A percentile compares a stretch with the other conserved stretches of the same genome.
phyloP scores from a whole-genome alignment of 495 filamentous ascomycete genomes.

The Aspergillus kassunensis region DNA sequence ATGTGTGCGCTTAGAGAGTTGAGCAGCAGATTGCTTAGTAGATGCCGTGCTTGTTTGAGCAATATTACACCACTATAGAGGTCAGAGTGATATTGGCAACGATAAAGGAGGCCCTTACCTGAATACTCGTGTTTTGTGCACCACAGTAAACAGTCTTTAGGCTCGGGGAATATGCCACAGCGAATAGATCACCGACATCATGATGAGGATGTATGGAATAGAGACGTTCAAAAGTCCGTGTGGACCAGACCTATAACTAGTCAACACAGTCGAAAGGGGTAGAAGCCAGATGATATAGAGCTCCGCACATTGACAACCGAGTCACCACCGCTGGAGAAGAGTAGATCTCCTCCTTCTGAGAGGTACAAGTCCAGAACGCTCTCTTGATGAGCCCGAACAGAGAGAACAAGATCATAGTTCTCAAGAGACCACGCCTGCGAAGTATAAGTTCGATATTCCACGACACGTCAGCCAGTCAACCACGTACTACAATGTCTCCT shows the following conservation, averaged over 20 bases:
- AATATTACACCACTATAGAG: slow-evolving; percentile 57
- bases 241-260: slow-evolving; percentile 57
- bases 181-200: slow-evolving; percentile 95
- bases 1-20: slow-evolving; percentile 79
- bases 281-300: slow-evolving; percentile 10
- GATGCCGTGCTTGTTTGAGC: slow-evolving; percentile 51
- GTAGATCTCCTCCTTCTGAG: slow-evolving; percentile 64
- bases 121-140: slow-evolving; percentile 91
- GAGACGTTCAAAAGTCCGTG: slow-evolving; percentile 57
- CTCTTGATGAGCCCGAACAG: slow-evolving; percentile 80
- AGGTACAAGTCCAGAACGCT: slow-evolving; percentile 84
- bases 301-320: slow-evolving; percentile 79
- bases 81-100: slow-evolving; percentile 2
- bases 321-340: slow-evolving; percentile 93
- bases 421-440: slow-evolving; percentile 74
- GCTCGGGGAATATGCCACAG: slow-evolving; percentile 74
- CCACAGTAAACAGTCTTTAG: slow-evolving; percentile 85
- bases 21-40: slow-evolving; percentile 59
- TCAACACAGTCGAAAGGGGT: background rate
- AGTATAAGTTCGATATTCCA: slow-evolving; percentile 5
- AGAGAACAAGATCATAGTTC: slow-evolving; percentile 72
- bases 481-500: slow-evolving; percentile 75
- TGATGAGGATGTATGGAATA: slow-evolving; percentile 92
- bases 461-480: background rate
- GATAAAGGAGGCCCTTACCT: slow-evolving; percentile 39